Base-by-base conservation (phyloP, 2,329 filamentous ascomycete genomes). In the Diaporthe citriasiana region DNA sequence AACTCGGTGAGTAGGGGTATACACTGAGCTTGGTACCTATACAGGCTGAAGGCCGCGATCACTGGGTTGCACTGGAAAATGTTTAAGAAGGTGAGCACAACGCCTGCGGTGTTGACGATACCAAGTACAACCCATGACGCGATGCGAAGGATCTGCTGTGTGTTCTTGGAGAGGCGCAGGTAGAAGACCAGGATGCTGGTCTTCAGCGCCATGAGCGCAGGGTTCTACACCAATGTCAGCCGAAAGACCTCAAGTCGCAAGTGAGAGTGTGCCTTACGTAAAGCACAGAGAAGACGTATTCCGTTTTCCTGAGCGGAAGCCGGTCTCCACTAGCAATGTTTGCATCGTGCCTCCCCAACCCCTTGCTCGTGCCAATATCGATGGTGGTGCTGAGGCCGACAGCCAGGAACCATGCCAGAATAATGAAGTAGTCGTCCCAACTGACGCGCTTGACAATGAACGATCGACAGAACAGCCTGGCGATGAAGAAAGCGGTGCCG, bases 141-240 rank as follows among this genome's bases (percentile, higher is more conserved):
- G 83, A 93, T 90, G 74, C 93, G 91, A 77, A 98, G 92, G 66
- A 95, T 87, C 76, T 91, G 90, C 77, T 97, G 91, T 0, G 90
- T 92, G 74, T 94, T 93, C 78, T 92, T 93, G 35, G 94, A 94
- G 63, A 98, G 87, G 53, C 93, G 92, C 66, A 98, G 87, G 83
- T 97, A 98, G 83, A 98, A 98, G 70, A 97, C 88, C 73, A 98
- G 87, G 78, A 98, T 94, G n/a, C 95, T 97, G 0, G 94, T 95
- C 84, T 98, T 98, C 68, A 94, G 95, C 3, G 93, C 92, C 94
- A 97, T 97, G 72, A 98, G 87, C 4, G 94, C 93, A 17, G 95
- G 95, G 80, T 98, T 97, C 92, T 95, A 79, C n/a, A 47, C 7
- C 27, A 22, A 3, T 30, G 35, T 71, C 79, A 63, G 78, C 66